Conservation (phyloP, 73 alveolate genomes). For the Tetrahymena elliotti region DNA sequence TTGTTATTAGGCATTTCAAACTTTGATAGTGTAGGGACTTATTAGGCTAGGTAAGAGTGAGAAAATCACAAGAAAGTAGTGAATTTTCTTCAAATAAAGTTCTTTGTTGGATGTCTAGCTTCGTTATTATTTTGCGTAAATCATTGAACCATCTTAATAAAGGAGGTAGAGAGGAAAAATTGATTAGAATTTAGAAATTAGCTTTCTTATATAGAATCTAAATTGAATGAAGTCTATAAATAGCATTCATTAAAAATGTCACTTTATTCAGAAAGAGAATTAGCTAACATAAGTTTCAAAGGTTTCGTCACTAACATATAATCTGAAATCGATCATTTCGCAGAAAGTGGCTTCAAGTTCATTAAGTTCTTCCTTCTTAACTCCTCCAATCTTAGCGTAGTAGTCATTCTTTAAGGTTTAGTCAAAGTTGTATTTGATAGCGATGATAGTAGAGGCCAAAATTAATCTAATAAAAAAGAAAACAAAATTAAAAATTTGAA, state of each 20-base stretch:
- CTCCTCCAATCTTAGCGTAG: conserved; percentile 82
- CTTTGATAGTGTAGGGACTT: not conserved
- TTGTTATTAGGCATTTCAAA: not conserved
- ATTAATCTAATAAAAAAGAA: conserved; percentile 38
- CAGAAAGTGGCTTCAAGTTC: conserved; percentile 60
- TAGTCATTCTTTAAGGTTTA: conserved; percentile 48
- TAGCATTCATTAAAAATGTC: not conserved
- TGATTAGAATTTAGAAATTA: not conserved
- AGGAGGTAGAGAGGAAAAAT: not conserved
- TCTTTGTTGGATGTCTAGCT: not conserved
- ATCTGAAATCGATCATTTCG: conserved; percentile 47
- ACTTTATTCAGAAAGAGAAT: not conserved
- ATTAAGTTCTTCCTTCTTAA: conserved; percentile 48
- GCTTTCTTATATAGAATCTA: not conserved
- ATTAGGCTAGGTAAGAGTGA: not conserved
- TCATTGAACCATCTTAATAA: not conserved
- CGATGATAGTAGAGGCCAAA: conserved; percentile 54
- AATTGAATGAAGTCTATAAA: not conserved
- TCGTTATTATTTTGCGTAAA: not conserved
- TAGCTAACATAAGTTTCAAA: conserved; percentile 44
- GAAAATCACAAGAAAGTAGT: not conserved
- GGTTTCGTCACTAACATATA: conserved; percentile 49
- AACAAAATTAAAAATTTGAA: conserved; percentile 18
- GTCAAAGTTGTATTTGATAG: conserved; percentile 70
- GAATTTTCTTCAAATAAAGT: not conserved